Evolutionary conservation across 305 asterid species (phyloP).

Genomic region (Ilex paraguariensis): DNA sequence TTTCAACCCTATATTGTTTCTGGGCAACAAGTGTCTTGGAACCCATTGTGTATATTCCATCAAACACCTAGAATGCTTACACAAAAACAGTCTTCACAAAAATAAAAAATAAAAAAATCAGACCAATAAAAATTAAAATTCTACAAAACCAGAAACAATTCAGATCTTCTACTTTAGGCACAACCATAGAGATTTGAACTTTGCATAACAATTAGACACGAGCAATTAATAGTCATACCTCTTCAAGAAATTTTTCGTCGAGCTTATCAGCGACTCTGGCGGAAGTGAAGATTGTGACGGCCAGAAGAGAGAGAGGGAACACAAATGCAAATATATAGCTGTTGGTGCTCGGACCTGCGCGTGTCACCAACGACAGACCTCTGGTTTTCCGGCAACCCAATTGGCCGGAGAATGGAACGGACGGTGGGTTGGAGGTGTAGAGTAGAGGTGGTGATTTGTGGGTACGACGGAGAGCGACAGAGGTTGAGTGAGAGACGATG

Average conservation of each 20-base stretch:
- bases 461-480: neutral
- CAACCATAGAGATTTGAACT: too few species aligned
- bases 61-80: too few species aligned
- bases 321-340: constrained; percentile 65
- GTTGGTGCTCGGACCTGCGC: constrained; percentile 6
- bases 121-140: too few species aligned
- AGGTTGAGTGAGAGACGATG: neutral
- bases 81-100: too few species aligned
- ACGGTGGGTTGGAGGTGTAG: neutral
- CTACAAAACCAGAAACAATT: too few species aligned
- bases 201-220: too few species aligned
- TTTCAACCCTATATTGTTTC: too few species aligned
- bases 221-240: constrained; percentile 36
- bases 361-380: neutral
- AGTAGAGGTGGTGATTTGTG: constrained; percentile 1
- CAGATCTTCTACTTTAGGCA: too few species aligned
- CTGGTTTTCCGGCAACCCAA: neutral
- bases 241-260: constrained; percentile 74
- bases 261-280: constrained; percentile 62
- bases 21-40: too few species aligned
- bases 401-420: neutral
- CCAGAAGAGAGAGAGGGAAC: constrained; percentile 76
- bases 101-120: too few species aligned
- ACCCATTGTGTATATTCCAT: too few species aligned
- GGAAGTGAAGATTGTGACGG: constrained; percentile 55